A percentile compares a stretch with the other conserved stretches of the same genome.
Evolutionary conservation across 108 stramenopile species (phyloP).

Genomic region (Skeletonema marinoi): DNA sequence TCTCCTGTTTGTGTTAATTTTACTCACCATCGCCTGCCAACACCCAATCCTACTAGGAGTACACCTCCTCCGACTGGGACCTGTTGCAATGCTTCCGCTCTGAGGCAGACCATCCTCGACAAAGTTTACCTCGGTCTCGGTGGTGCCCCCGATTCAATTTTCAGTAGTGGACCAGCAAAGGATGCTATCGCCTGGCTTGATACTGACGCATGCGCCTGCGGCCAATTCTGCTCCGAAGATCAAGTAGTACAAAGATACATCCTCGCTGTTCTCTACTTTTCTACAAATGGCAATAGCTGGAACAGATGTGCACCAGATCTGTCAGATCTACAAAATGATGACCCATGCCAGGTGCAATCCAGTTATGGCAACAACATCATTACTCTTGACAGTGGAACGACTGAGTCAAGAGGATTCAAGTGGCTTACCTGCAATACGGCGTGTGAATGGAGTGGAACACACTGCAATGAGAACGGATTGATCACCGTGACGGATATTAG

Average conservation of each 20-base stretch:
- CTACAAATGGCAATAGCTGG: not conserved
- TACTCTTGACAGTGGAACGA: not conserved
- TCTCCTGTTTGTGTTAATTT: no score
- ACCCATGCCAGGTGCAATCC: not conserved
- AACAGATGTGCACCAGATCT: not conserved
- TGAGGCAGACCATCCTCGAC: not conserved
- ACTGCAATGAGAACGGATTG: not conserved
- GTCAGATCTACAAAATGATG: not conserved
- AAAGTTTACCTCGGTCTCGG: not conserved
- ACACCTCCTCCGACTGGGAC: not conserved
- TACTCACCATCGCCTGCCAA: no score
- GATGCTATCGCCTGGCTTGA: not conserved
- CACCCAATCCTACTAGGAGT: not conserved
- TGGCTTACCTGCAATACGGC: not conserved
- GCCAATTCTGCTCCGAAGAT: not conserved
- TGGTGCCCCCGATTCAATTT: not conserved
- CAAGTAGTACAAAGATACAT: not conserved
- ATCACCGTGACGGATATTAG: not conserved
- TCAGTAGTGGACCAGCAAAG: not conserved
- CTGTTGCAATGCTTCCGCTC: no score
- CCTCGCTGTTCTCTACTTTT: not conserved
- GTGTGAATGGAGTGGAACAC: not conserved
- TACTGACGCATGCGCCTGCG: not conserved
- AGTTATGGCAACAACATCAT: not conserved
- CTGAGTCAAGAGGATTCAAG: not conserved